Evolutionary conservation across 2,329 filamentous ascomycete genomes (phyloP).

Genomic region (Pestalotiopsis sp.): DNA sequence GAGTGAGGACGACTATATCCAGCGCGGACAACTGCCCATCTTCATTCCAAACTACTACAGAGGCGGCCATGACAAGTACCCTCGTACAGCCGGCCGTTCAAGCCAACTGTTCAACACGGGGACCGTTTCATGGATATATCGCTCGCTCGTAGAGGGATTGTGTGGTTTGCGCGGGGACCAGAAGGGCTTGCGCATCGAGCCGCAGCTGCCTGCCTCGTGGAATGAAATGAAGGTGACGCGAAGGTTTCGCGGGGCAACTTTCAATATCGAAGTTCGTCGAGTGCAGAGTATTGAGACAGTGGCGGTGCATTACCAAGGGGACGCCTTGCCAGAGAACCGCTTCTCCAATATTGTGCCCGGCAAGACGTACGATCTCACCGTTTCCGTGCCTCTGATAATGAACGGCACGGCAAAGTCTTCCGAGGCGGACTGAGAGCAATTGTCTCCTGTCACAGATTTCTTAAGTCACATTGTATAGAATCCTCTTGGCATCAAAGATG

Average conservation of each 20-base stretch:
- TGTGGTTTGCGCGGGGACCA: constrained; percentile 52
- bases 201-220: constrained; percentile 53
- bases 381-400: constrained; percentile 29
- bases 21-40: constrained; percentile 55
- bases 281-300: constrained; percentile 37
- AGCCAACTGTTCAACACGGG: constrained; percentile 61
- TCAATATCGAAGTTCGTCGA: constrained; percentile 45
- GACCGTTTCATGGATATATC: constrained; percentile 57
- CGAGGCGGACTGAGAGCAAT: neutral
- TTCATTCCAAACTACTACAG: constrained; percentile 62
- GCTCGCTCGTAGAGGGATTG: constrained; percentile 54
- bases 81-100: constrained; percentile 53
- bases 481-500: no score
- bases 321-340: constrained; percentile 37
- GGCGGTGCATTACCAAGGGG: constrained; percentile 37
- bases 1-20: constrained; percentile 47
- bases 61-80: constrained; percentile 47
- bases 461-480: no score
- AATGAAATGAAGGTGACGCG: constrained; percentile 45
- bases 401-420: neutral
- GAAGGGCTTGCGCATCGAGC: constrained; percentile 45
- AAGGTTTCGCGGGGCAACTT: constrained; percentile 50
- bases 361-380: constrained; percentile 43
- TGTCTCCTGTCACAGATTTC: neutral
- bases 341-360: constrained; percentile 43